Percentiles rank a stretch among this genome's conserved stretches.
phyloP scores from a whole-genome alignment of 176 grass and related monocot species.

The Luzula sylvatica region DNA sequence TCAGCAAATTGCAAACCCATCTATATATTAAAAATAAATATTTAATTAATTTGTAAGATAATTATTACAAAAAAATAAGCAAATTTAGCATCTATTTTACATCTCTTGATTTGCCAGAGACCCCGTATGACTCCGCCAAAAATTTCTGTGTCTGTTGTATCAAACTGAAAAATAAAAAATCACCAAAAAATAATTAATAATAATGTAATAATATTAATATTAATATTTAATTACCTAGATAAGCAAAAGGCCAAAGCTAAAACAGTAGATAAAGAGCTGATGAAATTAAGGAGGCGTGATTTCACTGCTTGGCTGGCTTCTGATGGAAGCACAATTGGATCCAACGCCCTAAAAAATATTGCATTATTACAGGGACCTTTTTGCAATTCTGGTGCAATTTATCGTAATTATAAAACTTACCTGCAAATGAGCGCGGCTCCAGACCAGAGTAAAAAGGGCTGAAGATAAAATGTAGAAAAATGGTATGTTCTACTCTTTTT shows the following conservation, averaged over 20 bases:
- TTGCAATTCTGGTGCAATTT: too few relatives aligned
- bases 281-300: conserved; percentile 58
- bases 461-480: conserved; percentile 75
- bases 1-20: conserved; percentile 87
- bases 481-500: conserved; percentile 80
- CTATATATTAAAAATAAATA: conserved; percentile 25
- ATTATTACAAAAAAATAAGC: not conserved
- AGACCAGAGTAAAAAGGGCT: conserved; percentile 92
- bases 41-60: not conserved
- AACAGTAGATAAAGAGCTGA: conserved; percentile 87
- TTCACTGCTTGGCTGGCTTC: conserved; percentile 84
- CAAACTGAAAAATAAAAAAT: conserved; percentile 52
- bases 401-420: conserved; percentile 28
- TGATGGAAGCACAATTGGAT: conserved; percentile 62
- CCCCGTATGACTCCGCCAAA: conserved; percentile 35
- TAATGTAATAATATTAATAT: not conserved
- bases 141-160: conserved; percentile 76
- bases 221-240: conserved; percentile 46
- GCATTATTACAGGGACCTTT: too few relatives aligned
- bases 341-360: conserved; percentile 51
- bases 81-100: conserved; percentile 33
- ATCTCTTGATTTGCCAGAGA: conserved; percentile 46
- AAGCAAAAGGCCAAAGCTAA: conserved; percentile 70
- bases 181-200: not conserved
- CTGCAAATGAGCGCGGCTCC: conserved; percentile 79